Conservation (phyloP, 2,329 filamentous ascomycete genomes). For the Phaeosphaeria sp. region DNA sequence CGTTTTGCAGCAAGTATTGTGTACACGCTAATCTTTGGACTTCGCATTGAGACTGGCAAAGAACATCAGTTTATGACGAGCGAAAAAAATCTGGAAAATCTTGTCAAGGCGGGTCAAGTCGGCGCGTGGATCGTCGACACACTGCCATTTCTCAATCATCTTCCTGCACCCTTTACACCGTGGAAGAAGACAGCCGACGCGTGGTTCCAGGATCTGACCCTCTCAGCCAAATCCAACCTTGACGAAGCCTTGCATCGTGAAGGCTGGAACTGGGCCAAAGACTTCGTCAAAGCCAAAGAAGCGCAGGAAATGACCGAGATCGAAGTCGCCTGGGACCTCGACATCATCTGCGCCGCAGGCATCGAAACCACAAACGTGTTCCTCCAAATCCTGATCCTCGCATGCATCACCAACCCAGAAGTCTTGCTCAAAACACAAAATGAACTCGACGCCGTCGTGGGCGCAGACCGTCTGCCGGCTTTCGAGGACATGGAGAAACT, state of each 20-base stretch:
- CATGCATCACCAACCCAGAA: conserved; percentile 18
- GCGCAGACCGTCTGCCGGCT: conserved; percentile 18
- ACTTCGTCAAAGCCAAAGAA: conserved; percentile 19
- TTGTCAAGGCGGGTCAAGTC: conserved; percentile 29
- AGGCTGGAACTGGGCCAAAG: conserved; percentile 33
- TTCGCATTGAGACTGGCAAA: conserved; percentile 35
- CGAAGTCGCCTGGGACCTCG: conserved; percentile 25
- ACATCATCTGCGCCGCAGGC: conserved; percentile 25
- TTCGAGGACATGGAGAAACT: conserved; percentile 30
- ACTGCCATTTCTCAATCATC: conserved; percentile 50
- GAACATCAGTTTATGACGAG: conserved; percentile 24
- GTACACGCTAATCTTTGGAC: conserved; percentile 48
- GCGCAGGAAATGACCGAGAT: conserved; percentile 11
- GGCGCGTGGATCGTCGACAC: conserved; percentile 52
- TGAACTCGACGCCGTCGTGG: conserved; percentile 29
- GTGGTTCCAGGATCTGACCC: conserved; percentile 16
- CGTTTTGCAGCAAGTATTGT: conserved; percentile 48
- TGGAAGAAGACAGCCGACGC: conserved; percentile 33
- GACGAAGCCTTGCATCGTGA: conserved; percentile 12
- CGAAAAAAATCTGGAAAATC: conserved; percentile 19
- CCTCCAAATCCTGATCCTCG: conserved; percentile 23
- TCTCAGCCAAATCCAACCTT: conserved; percentile 26
- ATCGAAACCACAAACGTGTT: conserved; percentile 25
- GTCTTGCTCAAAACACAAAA: conserved; percentile 16
- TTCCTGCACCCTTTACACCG: conserved; percentile 46